Conservation (phyloP, 1,284 basidiomycete genomes). For the Takashimella tepidaria region DNA sequence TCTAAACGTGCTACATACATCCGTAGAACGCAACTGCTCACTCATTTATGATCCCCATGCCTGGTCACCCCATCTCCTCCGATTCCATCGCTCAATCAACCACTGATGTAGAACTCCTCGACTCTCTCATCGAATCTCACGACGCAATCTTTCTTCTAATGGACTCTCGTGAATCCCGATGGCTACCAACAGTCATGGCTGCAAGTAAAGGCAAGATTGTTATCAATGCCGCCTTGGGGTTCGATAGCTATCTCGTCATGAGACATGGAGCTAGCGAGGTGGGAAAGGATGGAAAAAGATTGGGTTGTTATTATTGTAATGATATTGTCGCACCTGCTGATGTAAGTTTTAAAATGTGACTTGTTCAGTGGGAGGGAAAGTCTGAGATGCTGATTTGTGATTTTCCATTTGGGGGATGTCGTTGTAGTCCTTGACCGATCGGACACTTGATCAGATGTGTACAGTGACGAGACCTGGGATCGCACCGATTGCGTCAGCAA, state of each 20-base stretch:
- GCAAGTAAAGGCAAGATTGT: constrained; percentile 85
- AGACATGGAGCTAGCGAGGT: constrained; percentile 64
- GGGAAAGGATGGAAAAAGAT: constrained; percentile 32
- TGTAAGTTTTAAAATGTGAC: constrained; percentile 53
- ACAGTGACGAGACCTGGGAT: constrained; percentile 96
- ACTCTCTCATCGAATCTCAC: constrained; percentile 72
- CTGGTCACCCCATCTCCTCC: constrained; percentile 78
- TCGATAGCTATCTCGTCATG: constrained; percentile 96
- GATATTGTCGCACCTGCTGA: constrained; percentile 95
- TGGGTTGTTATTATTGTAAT: constrained; percentile 98
- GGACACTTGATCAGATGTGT: constrained; percentile 98
- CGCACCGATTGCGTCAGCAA: constrained; percentile 84
- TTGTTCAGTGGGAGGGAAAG: no score
- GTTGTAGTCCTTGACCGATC: constrained; percentile 77
- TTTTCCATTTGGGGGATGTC: no score
- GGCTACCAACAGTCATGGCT: constrained; percentile 87
- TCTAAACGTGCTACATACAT: no score
- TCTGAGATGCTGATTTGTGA: no score
- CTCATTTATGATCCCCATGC: constrained; percentile 86
- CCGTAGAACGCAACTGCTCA: constrained; percentile 75
- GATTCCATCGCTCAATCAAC: constrained; percentile 54
- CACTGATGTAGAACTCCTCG: constrained; percentile 61
- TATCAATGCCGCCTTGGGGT: constrained; percentile 90
- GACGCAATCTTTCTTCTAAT: constrained; percentile 92
- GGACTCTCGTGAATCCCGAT: constrained; percentile 93